Evolutionary conservation across 140 eudicot species (phyloP).

Genomic region (Eryngium alpinum): DNA sequence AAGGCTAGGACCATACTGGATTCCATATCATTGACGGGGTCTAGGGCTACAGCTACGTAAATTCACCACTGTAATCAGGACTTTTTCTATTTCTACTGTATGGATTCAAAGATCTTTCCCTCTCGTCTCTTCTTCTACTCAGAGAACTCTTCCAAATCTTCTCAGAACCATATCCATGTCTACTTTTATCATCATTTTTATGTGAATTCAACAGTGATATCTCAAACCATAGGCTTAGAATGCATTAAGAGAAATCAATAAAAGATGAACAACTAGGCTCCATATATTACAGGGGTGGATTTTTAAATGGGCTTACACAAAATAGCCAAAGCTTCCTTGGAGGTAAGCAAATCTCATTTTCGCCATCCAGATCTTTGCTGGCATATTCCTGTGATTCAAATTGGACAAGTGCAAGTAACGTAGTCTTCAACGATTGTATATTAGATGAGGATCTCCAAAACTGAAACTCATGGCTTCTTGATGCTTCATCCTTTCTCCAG

Average conservation of each 20-base stretch:
- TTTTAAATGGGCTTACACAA: slow-evolving; percentile 45
- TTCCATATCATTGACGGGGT: slow-evolving; percentile 9
- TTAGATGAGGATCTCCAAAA: slow-evolving; percentile 55
- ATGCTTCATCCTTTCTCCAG: slow-evolving; percentile 66
- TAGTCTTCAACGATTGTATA: slow-evolving; percentile 57
- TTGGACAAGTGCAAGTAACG: too few species aligned
- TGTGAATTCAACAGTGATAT: slow-evolving; percentile 74
- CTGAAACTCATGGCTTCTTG: slow-evolving; percentile 46
- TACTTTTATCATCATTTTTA: slow-evolving; percentile 63
- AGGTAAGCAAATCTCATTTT: too few species aligned
- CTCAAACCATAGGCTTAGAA: slow-evolving; percentile 69
- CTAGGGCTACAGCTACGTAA: slow-evolving; percentile 46
- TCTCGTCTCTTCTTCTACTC: slow-evolving; percentile 49
- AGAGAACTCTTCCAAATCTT: slow-evolving; percentile 57
- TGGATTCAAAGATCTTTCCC: slow-evolving; percentile 59
- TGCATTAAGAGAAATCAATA: neutral
- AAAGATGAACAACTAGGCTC: neutral
- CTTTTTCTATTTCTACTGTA: slow-evolving; percentile 61
- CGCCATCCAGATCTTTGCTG: too few species aligned
- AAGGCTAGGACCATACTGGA: slow-evolving; percentile 3
- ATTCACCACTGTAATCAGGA: slow-evolving; percentile 66
- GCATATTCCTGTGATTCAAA: too few species aligned
- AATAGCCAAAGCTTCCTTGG: too few species aligned
- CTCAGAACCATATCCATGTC: slow-evolving; percentile 46
- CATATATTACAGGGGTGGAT: neutral